These are phyloP conservation scores for Phytophthora tubulina DNA, from an alignment of 352 stramenopile genomes.

Conservation along the genomic window DNA sequence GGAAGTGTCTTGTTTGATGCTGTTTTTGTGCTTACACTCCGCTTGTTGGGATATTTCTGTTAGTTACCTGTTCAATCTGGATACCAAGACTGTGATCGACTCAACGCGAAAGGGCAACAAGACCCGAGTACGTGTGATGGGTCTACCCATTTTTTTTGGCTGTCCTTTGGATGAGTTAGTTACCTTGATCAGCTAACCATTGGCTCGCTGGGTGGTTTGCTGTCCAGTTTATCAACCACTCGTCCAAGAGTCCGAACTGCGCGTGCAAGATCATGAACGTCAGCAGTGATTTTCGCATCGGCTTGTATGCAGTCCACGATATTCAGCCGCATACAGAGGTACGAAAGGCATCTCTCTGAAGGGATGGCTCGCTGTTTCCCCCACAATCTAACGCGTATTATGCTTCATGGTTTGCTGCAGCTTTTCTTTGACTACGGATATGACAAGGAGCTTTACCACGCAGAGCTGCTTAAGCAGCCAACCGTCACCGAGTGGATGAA, in stretches of 20 bases:
- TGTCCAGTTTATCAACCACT: slow-evolving; percentile 92
- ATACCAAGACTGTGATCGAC: slow-evolving; percentile 93
- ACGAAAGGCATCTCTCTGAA: neutral
- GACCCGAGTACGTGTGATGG: slow-evolving; percentile 65
- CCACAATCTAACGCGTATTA: neutral
- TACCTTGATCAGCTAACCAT: neutral
- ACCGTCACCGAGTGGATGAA: slow-evolving; percentile 81
- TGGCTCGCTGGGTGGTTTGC: neutral
- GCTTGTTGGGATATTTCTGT: slow-evolving; percentile 3
- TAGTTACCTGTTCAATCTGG: slow-evolving; percentile 95
- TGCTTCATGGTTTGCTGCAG: slow-evolving; percentile 37
- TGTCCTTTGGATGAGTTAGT: neutral
- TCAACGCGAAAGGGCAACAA: slow-evolving; percentile 96
- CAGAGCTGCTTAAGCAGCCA: slow-evolving; percentile 66
- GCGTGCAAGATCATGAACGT: slow-evolving; percentile 92
- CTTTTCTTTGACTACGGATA: slow-evolving; percentile 91
- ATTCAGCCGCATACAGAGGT: slow-evolving; percentile 91
- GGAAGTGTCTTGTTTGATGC: neutral
- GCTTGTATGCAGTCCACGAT: slow-evolving; percentile 92
- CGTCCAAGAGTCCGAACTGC: slow-evolving; percentile 82
- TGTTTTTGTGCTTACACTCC: slow-evolving; percentile 10
- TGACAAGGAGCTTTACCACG: slow-evolving; percentile 74
- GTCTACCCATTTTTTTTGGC: neutral
- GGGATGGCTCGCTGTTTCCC: neutral
- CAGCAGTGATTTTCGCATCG: slow-evolving; percentile 94